Evolutionary conservation across 2,329 filamentous ascomycete genomes (phyloP), one percentile per base, ranked within the genome.

Genomic region (Rutstroemia sp.): DNA sequence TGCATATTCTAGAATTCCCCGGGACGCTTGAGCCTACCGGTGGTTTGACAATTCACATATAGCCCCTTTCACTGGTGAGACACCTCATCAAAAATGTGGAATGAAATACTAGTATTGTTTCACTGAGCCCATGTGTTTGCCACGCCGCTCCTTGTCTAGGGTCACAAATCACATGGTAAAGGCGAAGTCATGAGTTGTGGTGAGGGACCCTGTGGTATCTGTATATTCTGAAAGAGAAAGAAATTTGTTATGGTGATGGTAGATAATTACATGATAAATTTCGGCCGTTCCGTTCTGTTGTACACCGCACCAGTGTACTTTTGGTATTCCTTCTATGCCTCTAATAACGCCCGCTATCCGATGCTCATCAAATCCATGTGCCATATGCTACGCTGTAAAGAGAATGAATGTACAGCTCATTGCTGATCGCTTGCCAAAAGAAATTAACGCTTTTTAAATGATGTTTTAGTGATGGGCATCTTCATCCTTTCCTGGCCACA

Each of bases 401-500:
- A 55, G 46, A 55, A 55, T 55, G 53, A 49, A 23, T 50, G 17
- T 44, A 50, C 17, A 44, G 19, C 25, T 52, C 50, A 52, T 17
- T 34, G 30, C 30, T 14, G 30, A 34, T 34, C 30, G 30, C 9
- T 34, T 34, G 30, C 30, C 30, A 12, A 10, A 44, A 44, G 17
- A 44, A 17, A 44, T 44, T 21, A 19, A 21, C 21, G 17, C 17
- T 23, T 44, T 12, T 8, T 21, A 41, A 25, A 4, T 23, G 27
- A 25, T 3, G 9, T n/a, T 42, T 63, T 46, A 64, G 39, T 62
- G 57, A 54, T 64, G 63, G 42, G 60, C 61, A 58, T 71, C 67
- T 54, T 71, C 68, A 57, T 71, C 70, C 44, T 66, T 68, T 6
- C 70, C 69, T 0, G 70, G 69, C 65, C 67, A 71, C 38, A 71